phyloP scores from a whole-genome alignment of 202 grass and related monocot species.

The Miscanthus sacchariflorus region DNA sequence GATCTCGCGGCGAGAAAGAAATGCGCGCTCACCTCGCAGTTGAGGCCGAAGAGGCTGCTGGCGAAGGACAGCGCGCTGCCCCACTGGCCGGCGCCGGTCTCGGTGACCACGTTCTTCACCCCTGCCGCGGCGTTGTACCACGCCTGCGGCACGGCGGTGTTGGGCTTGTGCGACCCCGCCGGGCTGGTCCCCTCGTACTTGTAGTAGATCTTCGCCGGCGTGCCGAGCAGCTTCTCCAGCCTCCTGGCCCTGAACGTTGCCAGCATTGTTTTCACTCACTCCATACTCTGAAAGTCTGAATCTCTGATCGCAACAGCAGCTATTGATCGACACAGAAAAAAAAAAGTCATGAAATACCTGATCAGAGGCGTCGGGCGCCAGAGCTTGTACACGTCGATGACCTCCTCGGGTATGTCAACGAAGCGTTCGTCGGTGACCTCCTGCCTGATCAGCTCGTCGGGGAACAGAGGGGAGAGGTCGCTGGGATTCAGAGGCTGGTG shows the following conservation, averaged over 20 bases:
- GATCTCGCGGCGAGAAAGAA: no score
- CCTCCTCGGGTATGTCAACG: slow-evolving; percentile 87
- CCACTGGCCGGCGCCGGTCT: slow-evolving; percentile 97
- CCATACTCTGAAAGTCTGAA: slow-evolving; percentile 26
- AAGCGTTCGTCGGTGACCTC: slow-evolving; percentile 80
- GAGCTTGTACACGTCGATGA: slow-evolving; percentile 75
- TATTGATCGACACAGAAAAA: not conserved
- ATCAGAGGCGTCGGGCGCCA: slow-evolving; percentile 94
- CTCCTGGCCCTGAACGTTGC: slow-evolving; percentile 64
- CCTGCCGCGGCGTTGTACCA: slow-evolving; percentile 87
- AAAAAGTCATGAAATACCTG: slow-evolving; percentile 42
- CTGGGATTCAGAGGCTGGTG: slow-evolving; percentile 67
- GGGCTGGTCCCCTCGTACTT: slow-evolving; percentile 99
- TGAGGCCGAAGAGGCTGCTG: slow-evolving; percentile 85
- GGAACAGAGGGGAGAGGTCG: slow-evolving; percentile 88
- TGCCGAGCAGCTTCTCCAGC: slow-evolving; percentile 79
- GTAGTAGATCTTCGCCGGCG: slow-evolving; percentile 97
- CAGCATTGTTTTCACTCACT: not conserved
- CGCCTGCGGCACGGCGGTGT: slow-evolving; percentile 92
- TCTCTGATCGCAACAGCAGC: not conserved
- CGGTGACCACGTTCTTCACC: slow-evolving; percentile 84
- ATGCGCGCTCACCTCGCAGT: slow-evolving; percentile 56
- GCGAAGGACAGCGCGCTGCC: slow-evolving; percentile 94
- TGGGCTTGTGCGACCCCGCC: slow-evolving; percentile 92
- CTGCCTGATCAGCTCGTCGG: slow-evolving; percentile 92